Conservation (phyloP, 148 eudicot genomes). For the Chenopodium formosanum region DNA sequence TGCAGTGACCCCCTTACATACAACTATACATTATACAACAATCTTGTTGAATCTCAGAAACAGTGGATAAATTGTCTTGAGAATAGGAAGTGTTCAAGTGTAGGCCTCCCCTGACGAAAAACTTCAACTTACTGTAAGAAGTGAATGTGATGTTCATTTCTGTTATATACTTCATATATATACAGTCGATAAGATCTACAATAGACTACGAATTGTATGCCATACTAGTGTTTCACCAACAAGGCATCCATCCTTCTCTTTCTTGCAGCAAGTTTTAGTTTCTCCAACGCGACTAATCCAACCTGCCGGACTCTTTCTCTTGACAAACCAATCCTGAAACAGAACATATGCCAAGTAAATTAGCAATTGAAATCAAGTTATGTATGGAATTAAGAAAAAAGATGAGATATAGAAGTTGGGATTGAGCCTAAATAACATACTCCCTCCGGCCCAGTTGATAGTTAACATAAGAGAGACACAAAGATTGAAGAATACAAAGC, state of each 20-base stretch:
- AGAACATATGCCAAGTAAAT: slow-evolving; percentile 1
- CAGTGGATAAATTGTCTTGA: neutral
- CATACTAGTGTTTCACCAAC: slow-evolving; percentile 54
- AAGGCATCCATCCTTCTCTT: slow-evolving; percentile 68
- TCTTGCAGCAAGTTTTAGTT: slow-evolving; percentile 85
- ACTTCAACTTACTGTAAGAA: slow-evolving; percentile 9
- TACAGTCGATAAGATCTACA: slow-evolving; percentile 34
- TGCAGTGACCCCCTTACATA: slow-evolving; percentile 11
- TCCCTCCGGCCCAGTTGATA: neutral
- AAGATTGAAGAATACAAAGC: neutral
- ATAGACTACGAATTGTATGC: slow-evolving; percentile 4
- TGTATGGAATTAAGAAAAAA: neutral
- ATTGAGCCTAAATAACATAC: neutral
- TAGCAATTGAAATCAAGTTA: neutral
- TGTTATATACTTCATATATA: slow-evolving; percentile 22
- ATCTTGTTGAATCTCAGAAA: slow-evolving; percentile 5
- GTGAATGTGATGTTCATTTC: slow-evolving; percentile 17
- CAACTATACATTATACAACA: slow-evolving; percentile 23
- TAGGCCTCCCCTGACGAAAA: neutral
- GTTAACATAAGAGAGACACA: neutral
- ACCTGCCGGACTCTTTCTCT: slow-evolving; percentile 93
- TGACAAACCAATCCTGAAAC: slow-evolving; percentile 81
- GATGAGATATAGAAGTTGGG: neutral
- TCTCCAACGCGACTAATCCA: slow-evolving; percentile 83
- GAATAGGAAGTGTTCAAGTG: neutral